Conservation (phyloP, 257 asterid genomes). For the Solanum sparsipilum region DNA sequence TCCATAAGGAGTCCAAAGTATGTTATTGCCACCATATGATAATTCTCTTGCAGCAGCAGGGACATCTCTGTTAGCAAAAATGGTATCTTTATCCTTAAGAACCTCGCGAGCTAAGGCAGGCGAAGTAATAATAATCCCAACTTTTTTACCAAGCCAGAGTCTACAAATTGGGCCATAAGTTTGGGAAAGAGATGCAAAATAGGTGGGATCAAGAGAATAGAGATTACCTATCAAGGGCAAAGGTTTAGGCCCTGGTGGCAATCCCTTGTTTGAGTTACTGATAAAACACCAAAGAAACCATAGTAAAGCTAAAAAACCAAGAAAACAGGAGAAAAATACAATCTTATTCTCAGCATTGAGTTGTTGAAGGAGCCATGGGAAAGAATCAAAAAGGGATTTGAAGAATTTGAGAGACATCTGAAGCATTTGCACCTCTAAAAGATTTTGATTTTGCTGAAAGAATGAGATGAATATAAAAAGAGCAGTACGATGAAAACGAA, state of each 20-base stretch:
- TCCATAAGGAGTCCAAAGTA: conserved; percentile 62
- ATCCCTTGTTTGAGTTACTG: not conserved
- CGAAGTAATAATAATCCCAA: conserved; percentile 43
- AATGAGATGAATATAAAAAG: not conserved
- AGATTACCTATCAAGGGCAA: conserved; percentile 62
- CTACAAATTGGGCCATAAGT: conserved; percentile 50
- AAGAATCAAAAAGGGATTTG: not conserved
- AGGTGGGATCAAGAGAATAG: conserved; percentile 56
- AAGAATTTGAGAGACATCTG: not conserved
- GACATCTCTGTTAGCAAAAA: conserved; percentile 62
- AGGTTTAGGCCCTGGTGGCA: conserved; percentile 59
- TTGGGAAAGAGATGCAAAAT: conserved; percentile 31
- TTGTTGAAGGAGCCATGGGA: not conserved
- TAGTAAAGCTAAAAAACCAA: conserved; percentile 13
- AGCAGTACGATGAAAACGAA: not conserved
- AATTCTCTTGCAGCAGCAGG: conserved; percentile 47
- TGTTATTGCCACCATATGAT: conserved; percentile 52
- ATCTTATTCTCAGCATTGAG: not conserved
- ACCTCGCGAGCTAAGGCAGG: conserved; percentile 46
- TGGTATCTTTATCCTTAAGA: conserved; percentile 45
- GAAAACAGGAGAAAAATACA: conserved; percentile 1
- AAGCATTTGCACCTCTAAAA: no score
- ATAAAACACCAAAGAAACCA: not conserved
- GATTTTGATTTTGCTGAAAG: no score
- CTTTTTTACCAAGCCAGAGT: conserved; percentile 42